Evolutionary conservation across 768 basidiomycete genomes (phyloP).

Genomic region (Auricularia heimuer): DNA sequence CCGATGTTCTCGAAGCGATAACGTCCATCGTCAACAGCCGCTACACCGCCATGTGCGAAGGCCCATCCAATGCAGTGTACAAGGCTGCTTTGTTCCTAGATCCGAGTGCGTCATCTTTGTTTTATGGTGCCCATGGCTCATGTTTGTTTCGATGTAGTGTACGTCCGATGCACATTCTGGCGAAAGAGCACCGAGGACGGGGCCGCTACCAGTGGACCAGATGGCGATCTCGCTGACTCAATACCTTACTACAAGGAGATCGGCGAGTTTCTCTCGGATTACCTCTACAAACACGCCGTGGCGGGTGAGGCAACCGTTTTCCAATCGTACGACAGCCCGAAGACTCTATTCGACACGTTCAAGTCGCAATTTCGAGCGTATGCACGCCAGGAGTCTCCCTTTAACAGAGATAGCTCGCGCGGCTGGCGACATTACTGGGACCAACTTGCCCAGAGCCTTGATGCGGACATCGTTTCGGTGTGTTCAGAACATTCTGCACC

Average conservation of each 20-base stretch:
- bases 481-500: background rate
- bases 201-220: background rate
- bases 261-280: background rate
- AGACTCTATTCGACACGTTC: background rate
- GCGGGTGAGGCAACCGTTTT: background rate
- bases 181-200: background rate
- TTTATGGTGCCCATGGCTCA: background rate
- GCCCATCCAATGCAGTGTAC: background rate
- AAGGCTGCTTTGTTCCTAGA: background rate
- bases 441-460: background rate
- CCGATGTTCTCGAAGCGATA: background rate
- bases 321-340: background rate
- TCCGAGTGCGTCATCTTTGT: background rate
- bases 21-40: background rate
- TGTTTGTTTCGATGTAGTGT: background rate
- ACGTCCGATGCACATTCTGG: background rate
- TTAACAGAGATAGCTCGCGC: background rate
- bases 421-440: background rate
- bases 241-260: background rate
- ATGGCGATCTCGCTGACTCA: background rate
- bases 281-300: background rate
- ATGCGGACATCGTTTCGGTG: background rate
- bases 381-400: background rate
- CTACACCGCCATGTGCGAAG: background rate
- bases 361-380: background rate